A percentile compares a stretch with the other conserved stretches of the same genome.
phyloP scores from a whole-genome alignment of 1,284 basidiomycete genomes.

The Inonotus hispidus region DNA sequence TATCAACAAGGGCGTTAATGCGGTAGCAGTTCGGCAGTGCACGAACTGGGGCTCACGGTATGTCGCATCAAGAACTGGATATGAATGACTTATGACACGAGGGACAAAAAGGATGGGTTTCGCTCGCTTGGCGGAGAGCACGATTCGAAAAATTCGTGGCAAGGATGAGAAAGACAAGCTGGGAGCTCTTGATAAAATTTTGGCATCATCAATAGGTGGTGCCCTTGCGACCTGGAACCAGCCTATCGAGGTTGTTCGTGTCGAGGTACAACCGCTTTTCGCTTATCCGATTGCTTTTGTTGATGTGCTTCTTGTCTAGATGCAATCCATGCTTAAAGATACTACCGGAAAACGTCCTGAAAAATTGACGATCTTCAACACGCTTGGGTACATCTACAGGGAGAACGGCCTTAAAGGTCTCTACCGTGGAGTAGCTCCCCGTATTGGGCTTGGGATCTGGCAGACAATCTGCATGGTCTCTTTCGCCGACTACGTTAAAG shows the following conservation, averaged over 20 bases:
- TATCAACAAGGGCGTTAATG: slow-evolving; percentile 99
- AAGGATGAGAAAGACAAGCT: slow-evolving; percentile 74
- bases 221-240: slow-evolving; percentile 99
- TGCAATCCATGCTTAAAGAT: slow-evolving; percentile 96
- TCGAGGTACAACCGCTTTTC: slow-evolving; percentile 54
- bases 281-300: not conserved
- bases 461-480: slow-evolving; percentile 98
- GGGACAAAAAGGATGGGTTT: slow-evolving; percentile 80
- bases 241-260: slow-evolving; percentile 95
- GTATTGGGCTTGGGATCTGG: slow-evolving; percentile 95
- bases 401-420: slow-evolving; percentile 96
- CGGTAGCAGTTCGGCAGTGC: slow-evolving; percentile 94
- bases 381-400: slow-evolving; percentile 88
- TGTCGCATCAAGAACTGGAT: slow-evolving; percentile 24
- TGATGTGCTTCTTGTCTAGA: slow-evolving; percentile 40
- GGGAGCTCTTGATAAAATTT: slow-evolving; percentile 80
- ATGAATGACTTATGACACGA: not conserved
- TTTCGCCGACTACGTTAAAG: slow-evolving; percentile 92
- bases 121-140: slow-evolving; percentile 85
- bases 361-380: slow-evolving; percentile 91
- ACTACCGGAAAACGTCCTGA: slow-evolving; percentile 73
- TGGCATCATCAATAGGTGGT: slow-evolving; percentile 89
- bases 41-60: slow-evolving; percentile 99
- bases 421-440: slow-evolving; percentile 96
- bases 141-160: slow-evolving; percentile 75